phyloP scores from a whole-genome alignment of 805 yeast genomes.

The Hanseniaspora nectarophila region DNA sequence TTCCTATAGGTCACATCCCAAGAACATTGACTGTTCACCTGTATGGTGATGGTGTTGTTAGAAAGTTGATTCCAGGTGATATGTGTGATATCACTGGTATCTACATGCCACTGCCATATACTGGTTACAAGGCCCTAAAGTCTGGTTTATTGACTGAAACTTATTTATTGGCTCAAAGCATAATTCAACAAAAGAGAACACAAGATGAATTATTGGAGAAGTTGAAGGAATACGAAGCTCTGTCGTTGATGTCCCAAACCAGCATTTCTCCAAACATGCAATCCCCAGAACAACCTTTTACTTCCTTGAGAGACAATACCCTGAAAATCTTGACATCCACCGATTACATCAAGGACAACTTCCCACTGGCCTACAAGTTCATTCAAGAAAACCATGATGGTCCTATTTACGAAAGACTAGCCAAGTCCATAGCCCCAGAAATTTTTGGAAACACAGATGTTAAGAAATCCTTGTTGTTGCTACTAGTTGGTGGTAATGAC shows the following conservation, averaged over 20 bases:
- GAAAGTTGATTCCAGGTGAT: constrained; percentile 87
- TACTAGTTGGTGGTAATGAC: constrained; percentile 90
- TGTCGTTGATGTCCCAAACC: background rate
- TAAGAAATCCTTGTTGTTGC: constrained; percentile 73
- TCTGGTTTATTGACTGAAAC: constrained; percentile 95
- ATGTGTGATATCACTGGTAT: constrained; percentile 87
- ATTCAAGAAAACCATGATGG: constrained; percentile 25
- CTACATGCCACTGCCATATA: constrained; percentile 85
- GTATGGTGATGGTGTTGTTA: constrained; percentile 72
- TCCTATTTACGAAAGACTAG: constrained; percentile 57
- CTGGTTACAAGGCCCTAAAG: constrained; percentile 82
- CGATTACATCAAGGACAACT: constrained; percentile 4
- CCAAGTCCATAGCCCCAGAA: constrained; percentile 92
- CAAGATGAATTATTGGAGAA: constrained; percentile 36
- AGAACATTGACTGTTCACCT: constrained; percentile 73
- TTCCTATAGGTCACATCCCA: constrained; percentile 97
- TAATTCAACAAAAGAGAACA: constrained; percentile 67
- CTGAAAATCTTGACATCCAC: background rate
- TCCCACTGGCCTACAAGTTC: constrained; percentile 5
- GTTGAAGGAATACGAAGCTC: constrained; percentile 37
- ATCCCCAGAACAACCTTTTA: background rate
- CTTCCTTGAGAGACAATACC: background rate
- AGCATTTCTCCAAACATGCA: background rate
- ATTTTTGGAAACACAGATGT: constrained; percentile 90
- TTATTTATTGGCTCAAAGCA: constrained; percentile 74